Evolutionary conservation across 352 stramenopile genomes (phyloP), one percentile per base, ranked within the genome.

Genomic region (Phytophthora aleatoria): DNA sequence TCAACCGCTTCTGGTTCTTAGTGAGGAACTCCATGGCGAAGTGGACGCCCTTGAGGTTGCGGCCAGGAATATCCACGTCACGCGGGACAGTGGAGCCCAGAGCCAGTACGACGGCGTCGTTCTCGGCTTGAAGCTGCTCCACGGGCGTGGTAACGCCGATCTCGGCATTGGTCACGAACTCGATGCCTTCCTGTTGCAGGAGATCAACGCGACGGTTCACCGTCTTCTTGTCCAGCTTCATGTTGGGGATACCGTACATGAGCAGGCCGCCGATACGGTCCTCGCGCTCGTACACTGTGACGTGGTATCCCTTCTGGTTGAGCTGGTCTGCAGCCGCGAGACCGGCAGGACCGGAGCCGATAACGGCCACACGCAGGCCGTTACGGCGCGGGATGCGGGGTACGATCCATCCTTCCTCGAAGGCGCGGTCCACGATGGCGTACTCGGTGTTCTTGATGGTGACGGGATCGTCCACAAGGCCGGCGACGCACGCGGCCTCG

Each of bases 391-490:
- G 95, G 58, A 98, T 94, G 35, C 94, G 92, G 24, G 96, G 93
- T 52, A 89, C 85, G 73, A 99, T 98, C 81, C 96, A 98, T 39
- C 97, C 97, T 65, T 99, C 95, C 49, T 98, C 90, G 67, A 87
- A 97, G 10, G 95, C 97, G 42, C 94, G 83, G 71, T 99, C 97
- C n/a, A 99, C 92, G 77, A 99, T 99, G 13, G 95, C 86, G 81
- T 99, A 99, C 85, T 99, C 97, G 60, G 98, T 99, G 81, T 98
- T 99, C 79, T 99, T 99, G 79, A 99, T 99, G 6, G 97, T 99
- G 33, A 99, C 91, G 44, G 96, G 95, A 44, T 95, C 84, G 74
- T 99, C 96, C 26, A 99, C 85, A 24, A 99, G 83, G 5, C 97
- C 97, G 10, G 96, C 95, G 3, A 99, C 96, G 63, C 97, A 99